Evolutionary conservation across 2,329 filamentous ascomycete genomes (phyloP).

Genomic region (Trichophyton verrucosum): DNA sequence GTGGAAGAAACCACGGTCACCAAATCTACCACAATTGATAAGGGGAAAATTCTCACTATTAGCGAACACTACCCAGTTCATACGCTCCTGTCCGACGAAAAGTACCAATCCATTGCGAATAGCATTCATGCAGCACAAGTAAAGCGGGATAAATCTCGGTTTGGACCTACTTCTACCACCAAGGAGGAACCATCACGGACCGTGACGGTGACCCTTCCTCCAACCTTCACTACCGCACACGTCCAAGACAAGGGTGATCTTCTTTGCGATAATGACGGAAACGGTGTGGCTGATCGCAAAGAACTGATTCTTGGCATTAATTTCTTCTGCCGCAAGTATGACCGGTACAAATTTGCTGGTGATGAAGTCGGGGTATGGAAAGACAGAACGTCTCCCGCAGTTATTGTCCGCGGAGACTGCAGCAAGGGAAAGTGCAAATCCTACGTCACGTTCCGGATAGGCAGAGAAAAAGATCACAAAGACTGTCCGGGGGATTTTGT

Average conservation of each 20-base stretch:
- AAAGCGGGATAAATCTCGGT: background rate
- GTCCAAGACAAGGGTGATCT: background rate
- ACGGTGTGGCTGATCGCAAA: background rate
- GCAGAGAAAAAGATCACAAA: background rate
- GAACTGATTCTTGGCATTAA: background rate
- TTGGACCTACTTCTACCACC: background rate
- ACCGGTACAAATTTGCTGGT: background rate
- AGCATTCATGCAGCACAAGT: background rate
- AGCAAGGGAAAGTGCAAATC: background rate
- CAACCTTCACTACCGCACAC: background rate
- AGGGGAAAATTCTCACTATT: background rate
- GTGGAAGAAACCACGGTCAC: background rate
- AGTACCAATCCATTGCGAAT: background rate
- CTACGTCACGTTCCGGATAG: background rate
- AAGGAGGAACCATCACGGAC: background rate
- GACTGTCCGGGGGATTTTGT: background rate
- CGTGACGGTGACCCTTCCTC: background rate
- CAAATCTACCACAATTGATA: background rate
- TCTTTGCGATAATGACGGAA: background rate
- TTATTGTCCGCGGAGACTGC: background rate
- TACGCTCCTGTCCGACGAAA: background rate
- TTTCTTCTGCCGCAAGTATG: background rate
- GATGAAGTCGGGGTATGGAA: background rate
- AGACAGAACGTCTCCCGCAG: background rate
- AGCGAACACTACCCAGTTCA: background rate